A percentile compares a stretch with the other conserved stretches of the same genome.
phyloP scores from a whole-genome alignment of 2,329 filamentous ascomycete species.

The Metarhizium sp. region DNA sequence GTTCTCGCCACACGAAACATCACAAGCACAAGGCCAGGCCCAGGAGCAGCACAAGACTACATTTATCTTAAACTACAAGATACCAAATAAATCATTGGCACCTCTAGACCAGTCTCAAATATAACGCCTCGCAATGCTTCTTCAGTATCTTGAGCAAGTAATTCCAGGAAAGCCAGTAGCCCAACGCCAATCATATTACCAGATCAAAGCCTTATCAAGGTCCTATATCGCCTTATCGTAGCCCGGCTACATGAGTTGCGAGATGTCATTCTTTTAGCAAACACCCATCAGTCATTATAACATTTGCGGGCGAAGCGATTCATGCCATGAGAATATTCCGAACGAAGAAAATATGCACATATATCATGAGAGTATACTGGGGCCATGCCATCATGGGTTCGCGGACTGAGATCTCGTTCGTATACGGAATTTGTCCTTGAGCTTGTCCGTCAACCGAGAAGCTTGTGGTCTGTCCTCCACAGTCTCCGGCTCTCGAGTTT shows the following conservation, averaged over 20 bases:
- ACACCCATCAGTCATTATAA: neutral
- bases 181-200: too few relatives aligned
- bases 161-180: neutral
- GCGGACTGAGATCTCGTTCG: conserved; percentile 34
- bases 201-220: too few relatives aligned
- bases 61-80: neutral
- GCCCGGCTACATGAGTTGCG: too few relatives aligned
- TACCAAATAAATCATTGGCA: neutral
- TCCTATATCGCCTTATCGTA: too few relatives aligned
- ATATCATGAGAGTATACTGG: too few relatives aligned
- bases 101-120: neutral
- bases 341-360: too few relatives aligned
- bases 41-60: too few relatives aligned
- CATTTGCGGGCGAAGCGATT: too few relatives aligned
- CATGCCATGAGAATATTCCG: neutral
- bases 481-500: conserved; percentile 15
- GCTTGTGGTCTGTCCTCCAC: conserved; percentile 30
- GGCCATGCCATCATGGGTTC: neutral
- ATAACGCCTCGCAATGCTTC: conserved; percentile 2
- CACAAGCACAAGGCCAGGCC: neutral
- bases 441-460: conserved; percentile 35
- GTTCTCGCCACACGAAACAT: neutral
- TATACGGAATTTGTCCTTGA: conserved; percentile 45
- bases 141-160: neutral
- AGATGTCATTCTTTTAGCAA: too few relatives aligned